These are phyloP conservation scores for Falciphora oryzae DNA, from an alignment of 2,329 filamentous ascomycete genomes.

Conservation along the genomic window DNA sequence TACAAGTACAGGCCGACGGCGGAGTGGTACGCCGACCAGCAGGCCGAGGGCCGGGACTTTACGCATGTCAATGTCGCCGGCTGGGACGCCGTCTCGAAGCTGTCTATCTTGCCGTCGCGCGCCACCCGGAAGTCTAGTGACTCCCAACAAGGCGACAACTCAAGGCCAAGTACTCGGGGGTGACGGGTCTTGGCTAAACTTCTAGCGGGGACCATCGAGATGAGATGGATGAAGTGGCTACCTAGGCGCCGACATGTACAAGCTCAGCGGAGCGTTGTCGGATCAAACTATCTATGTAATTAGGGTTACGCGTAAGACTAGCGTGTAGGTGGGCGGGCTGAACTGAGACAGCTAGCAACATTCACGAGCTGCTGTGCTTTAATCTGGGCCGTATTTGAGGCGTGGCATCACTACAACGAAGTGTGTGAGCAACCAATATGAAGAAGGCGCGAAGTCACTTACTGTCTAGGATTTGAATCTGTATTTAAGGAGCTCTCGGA, in stretches of 20 bases:
- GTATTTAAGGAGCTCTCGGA: no score
- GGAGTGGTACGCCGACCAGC: conserved; percentile 46
- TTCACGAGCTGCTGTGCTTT: no score
- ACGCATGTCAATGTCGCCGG: conserved; percentile 41
- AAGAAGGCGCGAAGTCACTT: no score
- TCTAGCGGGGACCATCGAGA: background rate
- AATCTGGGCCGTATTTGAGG: no score
- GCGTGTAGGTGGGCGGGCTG: no score
- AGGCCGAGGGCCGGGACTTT: conserved; percentile 40
- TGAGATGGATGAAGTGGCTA: background rate
- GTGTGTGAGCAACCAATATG: no score
- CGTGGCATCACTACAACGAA: no score
- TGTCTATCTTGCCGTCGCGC: background rate
- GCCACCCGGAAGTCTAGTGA: background rate
- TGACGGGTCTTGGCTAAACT: background rate
- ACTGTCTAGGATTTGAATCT: no score
- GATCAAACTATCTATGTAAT: no score
- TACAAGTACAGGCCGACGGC: conserved; percentile 42
- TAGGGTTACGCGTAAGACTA: no score
- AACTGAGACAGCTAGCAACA: no score
- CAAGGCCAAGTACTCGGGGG: background rate
- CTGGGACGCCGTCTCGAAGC: conserved; percentile 34
- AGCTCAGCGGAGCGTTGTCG: no score
- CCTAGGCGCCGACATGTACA: background rate
- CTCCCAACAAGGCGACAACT: background rate